Evolutionary conservation across 148 eudicot species (phyloP).

Genomic region (Vaccinium corymbosum): DNA sequence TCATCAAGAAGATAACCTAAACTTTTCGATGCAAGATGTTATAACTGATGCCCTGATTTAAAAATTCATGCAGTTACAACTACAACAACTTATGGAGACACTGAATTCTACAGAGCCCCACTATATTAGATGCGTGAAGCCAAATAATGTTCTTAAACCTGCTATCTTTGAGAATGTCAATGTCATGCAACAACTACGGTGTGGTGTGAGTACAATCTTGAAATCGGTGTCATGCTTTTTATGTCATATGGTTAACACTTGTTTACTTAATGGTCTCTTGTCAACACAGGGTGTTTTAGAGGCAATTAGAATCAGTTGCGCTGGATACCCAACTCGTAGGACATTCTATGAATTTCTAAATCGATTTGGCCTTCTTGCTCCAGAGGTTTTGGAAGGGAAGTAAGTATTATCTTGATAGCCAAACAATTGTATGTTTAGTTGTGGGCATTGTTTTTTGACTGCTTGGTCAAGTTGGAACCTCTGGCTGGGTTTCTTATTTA

Average conservation of each 20-base stretch:
- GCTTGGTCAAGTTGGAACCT: constrained; percentile 14
- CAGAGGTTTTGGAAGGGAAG: constrained; percentile 72
- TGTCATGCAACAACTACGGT: constrained; percentile 92
- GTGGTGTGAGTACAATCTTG: constrained; percentile 82
- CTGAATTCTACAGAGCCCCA: constrained; percentile 95
- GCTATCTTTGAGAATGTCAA: constrained; percentile 90
- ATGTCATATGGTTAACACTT: background rate
- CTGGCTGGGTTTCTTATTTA: constrained; percentile 5
- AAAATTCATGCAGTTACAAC: constrained; percentile 69
- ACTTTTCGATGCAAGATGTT: background rate
- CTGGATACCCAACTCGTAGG: constrained; percentile 94
- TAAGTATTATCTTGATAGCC: constrained; percentile 33
- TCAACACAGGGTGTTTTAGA: constrained; percentile 90
- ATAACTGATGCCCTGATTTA: constrained; percentile 13
- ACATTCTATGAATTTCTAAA: constrained; percentile 73
- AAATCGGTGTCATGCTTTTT: background rate
- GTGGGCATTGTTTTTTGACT: background rate
- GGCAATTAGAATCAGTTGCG: constrained; percentile 95
- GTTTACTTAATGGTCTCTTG: constrained; percentile 22
- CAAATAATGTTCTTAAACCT: constrained; percentile 89
- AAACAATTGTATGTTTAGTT: background rate
- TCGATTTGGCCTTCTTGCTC: constrained; percentile 83
- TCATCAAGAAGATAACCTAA: background rate
- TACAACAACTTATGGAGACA: constrained; percentile 89
- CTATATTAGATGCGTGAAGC: constrained; percentile 98